Base-by-base conservation (phyloP, 371 early-diverging fungal species). In the Saksenaea oblongispora region DNA sequence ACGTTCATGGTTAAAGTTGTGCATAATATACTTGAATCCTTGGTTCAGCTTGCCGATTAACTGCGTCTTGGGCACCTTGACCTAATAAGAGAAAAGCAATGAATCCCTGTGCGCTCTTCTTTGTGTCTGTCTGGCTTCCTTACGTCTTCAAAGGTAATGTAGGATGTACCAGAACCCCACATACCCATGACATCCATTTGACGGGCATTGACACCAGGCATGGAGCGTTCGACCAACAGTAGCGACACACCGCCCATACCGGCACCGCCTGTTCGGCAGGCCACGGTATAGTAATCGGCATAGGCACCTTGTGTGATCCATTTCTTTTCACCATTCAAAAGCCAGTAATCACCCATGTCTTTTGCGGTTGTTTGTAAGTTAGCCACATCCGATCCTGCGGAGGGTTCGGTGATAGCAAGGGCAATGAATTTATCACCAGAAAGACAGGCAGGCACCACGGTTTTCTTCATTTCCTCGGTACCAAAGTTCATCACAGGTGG, bases 291-390 rank as follows among this genome's bases (percentile, higher is more conserved):
- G 62, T 78, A 89, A 54, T 93, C 92, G 18, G 93, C 92, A 76
- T 88, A 93, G 0, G 85, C 86, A 60, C 95, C 95, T 71, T 93
- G 93, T 58, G 95, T 94, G 59, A 90, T 90, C 88, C 91, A 91
- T 76, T 93, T 93, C 87, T 94, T 94, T 74, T 93, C 93, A 51
- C 93, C 93, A 63, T 93, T 93, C 56, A 93, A 76, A 34, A 95
- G 79, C 72, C 83, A 93, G 61, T 86, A 71, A 70, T 93, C 93
- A 10, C 86, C 79, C 56, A 86, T 79, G 70, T 90, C 87, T 62
- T 86, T 87, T 9, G 95, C 94, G 28, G 86, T 85, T 1, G 89
- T 87, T 13, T 69, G 70, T 26, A 95, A 69, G 64, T 88, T 89
- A 39, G 94, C 94, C 2, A 95, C 95, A 73, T 95, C 94, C 0